Conservation (phyloP, 768 basidiomycete species). For the Auriscalpium vulgare region DNA sequence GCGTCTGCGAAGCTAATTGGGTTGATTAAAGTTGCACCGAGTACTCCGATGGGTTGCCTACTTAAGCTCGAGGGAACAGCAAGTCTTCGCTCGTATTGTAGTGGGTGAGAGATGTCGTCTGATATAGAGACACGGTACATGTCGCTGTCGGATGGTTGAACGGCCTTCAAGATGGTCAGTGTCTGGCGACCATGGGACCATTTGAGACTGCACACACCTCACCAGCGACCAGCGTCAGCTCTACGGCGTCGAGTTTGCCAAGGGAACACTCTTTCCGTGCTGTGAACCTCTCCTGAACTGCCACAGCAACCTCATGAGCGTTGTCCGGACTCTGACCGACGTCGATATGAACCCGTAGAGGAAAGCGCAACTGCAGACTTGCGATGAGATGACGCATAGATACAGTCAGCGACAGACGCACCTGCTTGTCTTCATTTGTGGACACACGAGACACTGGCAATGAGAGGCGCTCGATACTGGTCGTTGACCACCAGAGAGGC, state of each 20-base stretch:
- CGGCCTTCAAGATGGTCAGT: background rate
- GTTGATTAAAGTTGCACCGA: background rate
- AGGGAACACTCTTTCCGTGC: background rate
- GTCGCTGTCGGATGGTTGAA: background rate
- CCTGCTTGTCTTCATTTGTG: constrained; percentile 6
- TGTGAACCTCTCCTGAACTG: background rate
- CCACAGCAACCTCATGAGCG: background rate
- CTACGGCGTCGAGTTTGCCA: background rate
- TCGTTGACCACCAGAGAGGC: constrained; percentile 92
- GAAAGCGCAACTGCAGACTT: constrained; percentile 9
- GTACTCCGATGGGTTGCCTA: no score
- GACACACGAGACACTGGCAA: constrained; percentile 37
- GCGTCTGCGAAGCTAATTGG: constrained; percentile 4
- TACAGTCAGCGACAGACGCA: background rate
- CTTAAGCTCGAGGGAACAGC: background rate
- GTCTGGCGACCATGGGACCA: no score
- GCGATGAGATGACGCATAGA: background rate
- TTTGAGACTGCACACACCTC: background rate
- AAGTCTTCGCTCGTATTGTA: background rate
- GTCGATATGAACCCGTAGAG: constrained; percentile 3
- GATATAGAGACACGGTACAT: background rate
- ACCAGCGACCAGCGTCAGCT: background rate
- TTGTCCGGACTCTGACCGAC: background rate
- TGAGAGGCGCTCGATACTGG: constrained; percentile 77
- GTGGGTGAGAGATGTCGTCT: no score